Base-by-base conservation (phyloP, 345 rosid species). In the Firmiana major region DNA sequence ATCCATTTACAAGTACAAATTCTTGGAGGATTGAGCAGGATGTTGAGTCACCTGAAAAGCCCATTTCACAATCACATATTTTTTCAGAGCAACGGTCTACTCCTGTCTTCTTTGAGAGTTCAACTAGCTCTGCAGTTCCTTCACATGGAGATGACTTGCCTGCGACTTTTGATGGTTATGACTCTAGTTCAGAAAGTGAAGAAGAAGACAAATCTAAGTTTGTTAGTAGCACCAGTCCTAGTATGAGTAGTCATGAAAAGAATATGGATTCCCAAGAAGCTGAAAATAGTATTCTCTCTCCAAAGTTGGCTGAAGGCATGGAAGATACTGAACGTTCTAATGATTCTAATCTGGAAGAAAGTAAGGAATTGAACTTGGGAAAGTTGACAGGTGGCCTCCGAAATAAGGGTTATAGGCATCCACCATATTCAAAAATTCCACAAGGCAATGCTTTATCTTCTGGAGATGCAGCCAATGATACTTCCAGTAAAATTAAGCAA, bases 91-190 rank as follows among this genome's bases (percentile, higher is more conserved):
- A 71, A 70, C 74, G 57, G 36, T 58, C 84, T 19, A 46, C 79
- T 71, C 74, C 84, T 36, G 63, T 84, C 28, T 87, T 88, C 82
- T 84, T 87, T 54, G 90, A 83, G 63, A 79, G 74, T 80, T 78
- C 75, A 38, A 80, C 84, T 64, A 79, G 79, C 79, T 85, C 88
- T 71, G 65, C 58, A 3, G 82, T 81, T 79, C 79, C 85, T 83
- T 82, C 86, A 28, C 84, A 84, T 62, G 82, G 64, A 64, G 85
- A 85, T 53, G 86, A 85, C 66, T 76, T 73, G 71, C 86, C 91
- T 51, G 81, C 76, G 19, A 76, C 83, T 75, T 90, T 90, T 81
- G 97, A 93, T 84, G 86, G 90, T 66, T 87, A 81, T 74, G 89
- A 72, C 80, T 79, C 63, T 22, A 79, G 81, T 82, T 90, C 88